Base-by-base conservation (phyloP, 139 green algal genomes). In the Coelastrella sp. region DNA sequence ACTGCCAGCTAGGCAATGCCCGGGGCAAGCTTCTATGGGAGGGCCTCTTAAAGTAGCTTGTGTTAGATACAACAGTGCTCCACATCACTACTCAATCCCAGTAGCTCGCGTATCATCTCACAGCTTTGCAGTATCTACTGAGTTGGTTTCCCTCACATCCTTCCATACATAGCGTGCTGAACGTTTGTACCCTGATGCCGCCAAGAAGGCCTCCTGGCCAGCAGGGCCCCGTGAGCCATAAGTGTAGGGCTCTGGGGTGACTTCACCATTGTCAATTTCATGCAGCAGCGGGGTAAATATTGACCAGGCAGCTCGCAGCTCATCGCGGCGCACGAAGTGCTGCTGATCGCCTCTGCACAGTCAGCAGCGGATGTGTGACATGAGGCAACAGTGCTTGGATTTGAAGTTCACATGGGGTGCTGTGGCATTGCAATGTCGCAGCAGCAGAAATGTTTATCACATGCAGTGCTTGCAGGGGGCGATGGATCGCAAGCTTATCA, bases 251-350 rank as follows among this genome's bases (percentile, higher is more conserved):
- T 91, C 87, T 7, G 87, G 78, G 3, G 10, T 17, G 12, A 97
- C 82, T 25, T 93, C 85, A 0, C 94, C 95, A 7, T 63, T 68
- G 75, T 99, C 97, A 49, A 99, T 96, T 1, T 85, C 89, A 35
- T 98, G 93, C 86, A 99, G 94, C 88, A 99, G 91, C 1, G 97
- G 97, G 4, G 97, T 99, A 95, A 99, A 99, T 82, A 98, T 98
- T 56, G 93, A 73, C 98, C 98, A 99, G 0, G 98, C 97, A 0
- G 96, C 98, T 15, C 96, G 91, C 91, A 99, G 94, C 95, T 99
- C 97, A 85, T 99, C 97, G 35, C 96, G 94, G 57, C 98, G 95
- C 61, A 99, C 96, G 94, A 99, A 99, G 92, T 99, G 97, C 93
- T 99, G 96, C 91, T 99, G 97, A 91, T 99, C 97, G 56, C 98